phyloP scores from a whole-genome alignment of 805 yeast species.

The Sugiyamaella floridensis region DNA sequence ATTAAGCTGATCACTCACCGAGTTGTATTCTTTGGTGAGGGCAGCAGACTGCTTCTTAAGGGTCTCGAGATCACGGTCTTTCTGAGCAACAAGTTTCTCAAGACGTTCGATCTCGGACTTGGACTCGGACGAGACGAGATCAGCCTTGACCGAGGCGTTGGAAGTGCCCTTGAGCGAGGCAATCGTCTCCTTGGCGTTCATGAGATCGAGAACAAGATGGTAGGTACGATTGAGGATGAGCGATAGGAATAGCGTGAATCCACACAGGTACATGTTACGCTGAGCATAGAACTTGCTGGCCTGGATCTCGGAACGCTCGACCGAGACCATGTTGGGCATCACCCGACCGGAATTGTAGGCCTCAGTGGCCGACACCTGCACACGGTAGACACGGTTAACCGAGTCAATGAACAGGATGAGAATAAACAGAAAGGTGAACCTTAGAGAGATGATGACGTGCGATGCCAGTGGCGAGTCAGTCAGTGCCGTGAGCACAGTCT shows the following conservation, averaged over 20 bases:
- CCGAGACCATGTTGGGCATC: conserved; percentile 26
- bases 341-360: conserved; percentile 30
- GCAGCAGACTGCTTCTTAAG: conserved; percentile 68
- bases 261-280: conserved; percentile 92
- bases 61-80: conserved; percentile 56
- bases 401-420: conserved; percentile 81
- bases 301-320: conserved; percentile 74
- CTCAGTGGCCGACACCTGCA: conserved; percentile 49
- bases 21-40: conserved; percentile 58
- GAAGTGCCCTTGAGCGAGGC: conserved; percentile 30
- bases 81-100: conserved; percentile 46
- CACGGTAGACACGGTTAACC: conserved; percentile 70
- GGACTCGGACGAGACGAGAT: conserved; percentile 27
- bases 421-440: conserved; percentile 78
- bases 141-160: conserved; percentile 18
- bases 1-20: conserved; percentile 34
- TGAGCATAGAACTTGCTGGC: conserved; percentile 93
- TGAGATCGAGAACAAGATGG: conserved; percentile 21
- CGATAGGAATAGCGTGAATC: conserved; percentile 87
- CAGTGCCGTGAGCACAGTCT: conserved; percentile 49
- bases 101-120: conserved; percentile 41
- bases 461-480: conserved; percentile 59
- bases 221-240: conserved; percentile 81
- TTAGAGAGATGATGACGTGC: conserved; percentile 67
- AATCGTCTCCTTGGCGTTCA: conserved; percentile 49